phyloP scores from a whole-genome alignment of 108 stramenopile genomes.

The Cyclotella sp. region DNA sequence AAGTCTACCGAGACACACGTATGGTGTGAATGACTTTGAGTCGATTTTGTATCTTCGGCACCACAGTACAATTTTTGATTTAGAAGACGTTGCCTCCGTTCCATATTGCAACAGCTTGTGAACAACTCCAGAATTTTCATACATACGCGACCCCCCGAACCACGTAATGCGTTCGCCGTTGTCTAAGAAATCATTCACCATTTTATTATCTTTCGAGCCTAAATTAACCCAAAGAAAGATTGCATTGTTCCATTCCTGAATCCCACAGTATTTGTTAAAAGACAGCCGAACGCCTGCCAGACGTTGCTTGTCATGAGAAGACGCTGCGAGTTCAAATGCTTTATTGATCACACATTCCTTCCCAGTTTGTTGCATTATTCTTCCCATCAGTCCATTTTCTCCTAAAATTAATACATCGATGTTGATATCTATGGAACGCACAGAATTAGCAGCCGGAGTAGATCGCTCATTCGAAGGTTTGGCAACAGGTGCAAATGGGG shows the following conservation, averaged over 20 bases:
- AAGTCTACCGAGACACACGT: slow-evolving; percentile 48
- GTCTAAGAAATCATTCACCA: slow-evolving; percentile 68
- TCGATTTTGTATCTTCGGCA: slow-evolving; percentile 59
- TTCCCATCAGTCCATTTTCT: slow-evolving; percentile 52
- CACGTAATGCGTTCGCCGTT: slow-evolving; percentile 67
- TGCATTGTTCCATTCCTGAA: slow-evolving; percentile 76
- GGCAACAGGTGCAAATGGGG: neutral
- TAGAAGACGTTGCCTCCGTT: slow-evolving; percentile 24
- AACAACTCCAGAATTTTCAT: slow-evolving; percentile 68
- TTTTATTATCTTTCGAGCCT: slow-evolving; percentile 29
- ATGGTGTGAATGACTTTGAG: slow-evolving; percentile 47
- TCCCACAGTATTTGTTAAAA: slow-evolving; percentile 88
- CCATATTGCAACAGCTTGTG: slow-evolving; percentile 61
- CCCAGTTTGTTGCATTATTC: slow-evolving; percentile 56
- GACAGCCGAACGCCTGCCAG: slow-evolving; percentile 53
- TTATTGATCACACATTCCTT: slow-evolving; percentile 73
- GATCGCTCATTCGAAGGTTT: neutral
- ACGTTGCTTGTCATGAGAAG: slow-evolving; percentile 39
- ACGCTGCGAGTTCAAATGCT: slow-evolving; percentile 34
- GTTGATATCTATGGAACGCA: slow-evolving; percentile 57
- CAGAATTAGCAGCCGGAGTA: slow-evolving; percentile 57
- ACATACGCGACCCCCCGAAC: slow-evolving; percentile 82
- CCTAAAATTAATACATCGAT: slow-evolving; percentile 41
- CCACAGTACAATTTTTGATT: slow-evolving; percentile 70
- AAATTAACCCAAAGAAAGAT: slow-evolving; percentile 74